These are phyloP conservation scores for Neocucurbitaria cava DNA, from an alignment of 2,329 filamentous ascomycete genomes.

Conservation along the genomic window DNA sequence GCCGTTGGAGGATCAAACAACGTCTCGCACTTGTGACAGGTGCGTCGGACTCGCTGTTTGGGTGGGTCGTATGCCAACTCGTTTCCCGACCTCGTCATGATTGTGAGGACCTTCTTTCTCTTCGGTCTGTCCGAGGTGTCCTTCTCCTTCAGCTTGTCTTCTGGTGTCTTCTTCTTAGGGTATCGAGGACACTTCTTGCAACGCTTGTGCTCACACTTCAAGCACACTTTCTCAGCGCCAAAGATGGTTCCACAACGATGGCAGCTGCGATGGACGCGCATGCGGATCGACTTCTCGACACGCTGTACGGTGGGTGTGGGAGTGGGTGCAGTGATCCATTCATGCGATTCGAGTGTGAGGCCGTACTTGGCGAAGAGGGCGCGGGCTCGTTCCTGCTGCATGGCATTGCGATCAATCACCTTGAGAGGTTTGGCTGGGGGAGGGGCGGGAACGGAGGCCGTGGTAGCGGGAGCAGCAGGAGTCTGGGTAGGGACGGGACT, in stretches of 20 bases:
- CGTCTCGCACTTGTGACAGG: constrained; percentile 75
- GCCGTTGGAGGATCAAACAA: constrained; percentile 60
- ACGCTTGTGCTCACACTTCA: constrained; percentile 77
- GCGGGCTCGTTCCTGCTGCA: constrained; percentile 50
- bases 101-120: constrained; percentile 62
- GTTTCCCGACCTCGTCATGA: constrained; percentile 70
- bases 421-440: constrained; percentile 12
- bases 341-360: constrained; percentile 49
- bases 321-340: constrained; percentile 40
- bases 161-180: constrained; percentile 67
- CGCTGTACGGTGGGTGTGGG: constrained; percentile 53
- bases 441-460: constrained; percentile 12
- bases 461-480: constrained; percentile 2
- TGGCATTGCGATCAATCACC: constrained; percentile 39
- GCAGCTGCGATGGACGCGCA: constrained; percentile 80
- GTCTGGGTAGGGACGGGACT: constrained; percentile 2
- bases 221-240: constrained; percentile 74
- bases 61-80: constrained; percentile 76
- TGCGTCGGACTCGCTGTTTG: constrained; percentile 75
- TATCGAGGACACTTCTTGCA: constrained; percentile 82
- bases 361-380: constrained; percentile 54
- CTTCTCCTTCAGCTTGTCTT: constrained; percentile 42
- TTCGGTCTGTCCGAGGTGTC: constrained; percentile 55
- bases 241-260: constrained; percentile 81
- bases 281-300: constrained; percentile 77